phyloP scores from a whole-genome alignment of 2,329 filamentous ascomycete species.

The Colletotrichum sp. region DNA sequence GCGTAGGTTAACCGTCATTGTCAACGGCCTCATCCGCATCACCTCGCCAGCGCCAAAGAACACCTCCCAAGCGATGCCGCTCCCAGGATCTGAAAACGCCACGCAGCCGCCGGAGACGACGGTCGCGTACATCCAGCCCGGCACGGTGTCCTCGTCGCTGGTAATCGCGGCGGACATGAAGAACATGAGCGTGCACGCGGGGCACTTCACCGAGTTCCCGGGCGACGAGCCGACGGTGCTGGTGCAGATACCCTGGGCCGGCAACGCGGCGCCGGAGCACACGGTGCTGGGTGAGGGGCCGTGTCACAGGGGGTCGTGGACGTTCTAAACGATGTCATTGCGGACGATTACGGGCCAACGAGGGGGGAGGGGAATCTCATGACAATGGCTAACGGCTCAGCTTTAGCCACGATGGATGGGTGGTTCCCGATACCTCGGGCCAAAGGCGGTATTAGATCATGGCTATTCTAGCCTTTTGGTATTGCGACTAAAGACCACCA shows the following conservation, averaged over 20 bases:
- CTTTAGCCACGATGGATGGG: not conserved
- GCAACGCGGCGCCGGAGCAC: slow-evolving; percentile 28
- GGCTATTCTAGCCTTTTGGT: not conserved
- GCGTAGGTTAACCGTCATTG: slow-evolving; percentile 30
- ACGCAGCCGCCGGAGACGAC: slow-evolving; percentile 1
- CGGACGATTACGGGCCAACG: fast-evolving
- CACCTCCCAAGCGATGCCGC: slow-evolving; percentile 2
- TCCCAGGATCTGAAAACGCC: not conserved
- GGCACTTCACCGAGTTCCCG: slow-evolving; percentile 38
- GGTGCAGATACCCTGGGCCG: slow-evolving; percentile 33
- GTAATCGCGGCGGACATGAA: slow-evolving; percentile 34
- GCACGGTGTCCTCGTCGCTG: slow-evolving; percentile 32
- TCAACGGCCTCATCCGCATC: slow-evolving; percentile 37
- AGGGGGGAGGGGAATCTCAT: not conserved
- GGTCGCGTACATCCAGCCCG: slow-evolving; percentile 34
- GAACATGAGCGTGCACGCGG: slow-evolving; percentile 28
- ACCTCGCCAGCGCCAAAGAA: slow-evolving; percentile 30
- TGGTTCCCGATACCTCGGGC: not conserved
- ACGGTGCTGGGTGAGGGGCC: slow-evolving; percentile 33
- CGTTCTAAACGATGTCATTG: not conserved
- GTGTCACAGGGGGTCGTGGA: slow-evolving; percentile 23
- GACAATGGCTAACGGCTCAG: not conserved
- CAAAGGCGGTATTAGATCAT: not conserved
- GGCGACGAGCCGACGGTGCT: slow-evolving; percentile 35
- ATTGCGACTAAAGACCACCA: not conserved